Evolutionary conservation across 2,329 filamentous ascomycete species (phyloP).

Genomic region (Neocatenulostroma microsporum): DNA sequence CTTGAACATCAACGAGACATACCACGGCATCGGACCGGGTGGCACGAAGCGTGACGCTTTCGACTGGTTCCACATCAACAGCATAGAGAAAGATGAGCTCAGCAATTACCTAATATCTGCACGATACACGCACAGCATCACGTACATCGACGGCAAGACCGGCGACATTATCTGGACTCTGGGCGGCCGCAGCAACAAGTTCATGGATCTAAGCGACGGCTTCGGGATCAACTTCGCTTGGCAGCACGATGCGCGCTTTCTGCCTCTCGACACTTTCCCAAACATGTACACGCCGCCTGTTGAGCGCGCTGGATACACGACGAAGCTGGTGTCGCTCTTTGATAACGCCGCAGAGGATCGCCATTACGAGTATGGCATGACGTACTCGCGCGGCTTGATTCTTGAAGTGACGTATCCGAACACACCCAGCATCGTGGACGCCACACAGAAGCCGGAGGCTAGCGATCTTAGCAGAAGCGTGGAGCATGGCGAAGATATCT

Average conservation of each 20-base stretch:
- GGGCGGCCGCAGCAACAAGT: conserved; percentile 39
- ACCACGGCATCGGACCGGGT: conserved; percentile 31
- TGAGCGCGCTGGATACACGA: conserved; percentile 21
- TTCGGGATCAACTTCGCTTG: conserved; percentile 25
- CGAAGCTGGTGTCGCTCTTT: conserved; percentile 45
- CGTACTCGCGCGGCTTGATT: conserved; percentile 24
- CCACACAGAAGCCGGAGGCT: background rate
- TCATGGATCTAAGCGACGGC: conserved; percentile 24
- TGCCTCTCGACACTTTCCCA: conserved; percentile 18
- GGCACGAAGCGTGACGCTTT: conserved; percentile 39
- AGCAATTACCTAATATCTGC: conserved; percentile 44
- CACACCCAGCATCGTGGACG: background rate
- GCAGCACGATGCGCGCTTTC: conserved; percentile 28
- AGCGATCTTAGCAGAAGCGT: conserved; percentile 2
- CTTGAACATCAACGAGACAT: conserved; percentile 25
- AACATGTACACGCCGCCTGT: conserved; percentile 19
- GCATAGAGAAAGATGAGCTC: conserved; percentile 39
- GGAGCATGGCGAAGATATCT: background rate
- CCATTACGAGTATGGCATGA: conserved; percentile 23
- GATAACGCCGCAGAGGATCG: conserved; percentile 45
- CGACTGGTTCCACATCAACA: conserved; percentile 50
- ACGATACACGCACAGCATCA: conserved; percentile 36
- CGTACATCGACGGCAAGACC: conserved; percentile 38
- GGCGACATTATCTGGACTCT: conserved; percentile 41
- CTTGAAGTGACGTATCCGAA: conserved; percentile 27